Evolutionary conservation across 208 protist genomes (phyloP).

Genomic region (Leishmania mexicana): DNA sequence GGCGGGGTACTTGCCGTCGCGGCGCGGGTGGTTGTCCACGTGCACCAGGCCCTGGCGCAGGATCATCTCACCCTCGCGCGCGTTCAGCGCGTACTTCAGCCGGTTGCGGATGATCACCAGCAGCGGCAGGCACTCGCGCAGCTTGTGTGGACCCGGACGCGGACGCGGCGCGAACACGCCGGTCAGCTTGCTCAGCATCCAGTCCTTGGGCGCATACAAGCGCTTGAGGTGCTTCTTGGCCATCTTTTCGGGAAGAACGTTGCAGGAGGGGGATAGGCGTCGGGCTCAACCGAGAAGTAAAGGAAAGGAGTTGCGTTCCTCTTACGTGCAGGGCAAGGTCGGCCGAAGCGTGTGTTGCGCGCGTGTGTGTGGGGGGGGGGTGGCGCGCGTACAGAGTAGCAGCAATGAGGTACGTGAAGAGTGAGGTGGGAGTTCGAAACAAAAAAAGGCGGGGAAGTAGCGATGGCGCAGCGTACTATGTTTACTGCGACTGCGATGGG

Average conservation of each 20-base stretch:
- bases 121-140: constrained; percentile 87
- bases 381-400: background rate
- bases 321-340: background rate
- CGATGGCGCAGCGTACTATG: background rate
- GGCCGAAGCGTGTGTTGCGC: background rate
- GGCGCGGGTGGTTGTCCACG: constrained; percentile 98
- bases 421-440: background rate
- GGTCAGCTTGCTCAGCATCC: constrained; percentile 99
- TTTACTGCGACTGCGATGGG: background rate
- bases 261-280: background rate
- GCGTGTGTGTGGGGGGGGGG: background rate
- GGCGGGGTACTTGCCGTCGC: constrained; percentile 97
- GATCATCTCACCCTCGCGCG: constrained; percentile 97
- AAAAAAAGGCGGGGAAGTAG: background rate
- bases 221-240: constrained; percentile 99
- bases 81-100: constrained; percentile 98
- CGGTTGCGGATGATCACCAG: constrained; percentile 91
- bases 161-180: constrained; percentile 98
- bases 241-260: constrained; percentile 45
- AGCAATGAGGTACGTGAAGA: background rate
- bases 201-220: constrained; percentile 98
- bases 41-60: constrained; percentile 96
- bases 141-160: constrained; percentile 98
- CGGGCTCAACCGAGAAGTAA: background rate
- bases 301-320: background rate